Percentiles rank a stretch among this genome's conserved stretches.
These are phyloP conservation scores for Yamadazyma membranifaciens DNA, from an alignment of 1,139 yeast genomes.

Conservation along the genomic window DNA sequence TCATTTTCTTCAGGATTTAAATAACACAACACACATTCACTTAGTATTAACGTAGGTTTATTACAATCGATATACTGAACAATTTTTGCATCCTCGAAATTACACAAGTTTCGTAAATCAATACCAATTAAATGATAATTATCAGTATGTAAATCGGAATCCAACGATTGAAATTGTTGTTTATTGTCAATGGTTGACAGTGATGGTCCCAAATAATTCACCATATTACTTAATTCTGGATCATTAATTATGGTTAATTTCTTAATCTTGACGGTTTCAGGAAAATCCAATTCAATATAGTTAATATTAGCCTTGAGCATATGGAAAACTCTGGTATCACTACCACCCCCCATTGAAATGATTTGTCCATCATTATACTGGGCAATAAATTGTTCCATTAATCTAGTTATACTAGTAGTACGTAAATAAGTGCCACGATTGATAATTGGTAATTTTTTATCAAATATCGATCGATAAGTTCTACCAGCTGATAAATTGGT, in stretches of 20 bases:
- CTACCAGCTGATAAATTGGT: slow-evolving; percentile 41
- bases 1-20: slow-evolving; percentile 58
- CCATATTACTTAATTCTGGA: slow-evolving; percentile 18
- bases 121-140: slow-evolving; percentile 54
- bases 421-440: slow-evolving; percentile 81
- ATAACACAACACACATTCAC: slow-evolving; percentile 92
- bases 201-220: slow-evolving; percentile 14
- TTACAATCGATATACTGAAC: slow-evolving; percentile 25
- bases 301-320: slow-evolving; percentile 28
- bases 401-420: slow-evolving; percentile 56
- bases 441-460: slow-evolving; percentile 72
- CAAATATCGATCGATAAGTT: slow-evolving; percentile 39
- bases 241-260: slow-evolving; percentile 47
- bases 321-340: slow-evolving; percentile 78
- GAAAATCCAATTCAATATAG: slow-evolving; percentile 78
- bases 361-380: slow-evolving; percentile 50
- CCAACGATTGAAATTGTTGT: slow-evolving; percentile 24
- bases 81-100: not conserved
- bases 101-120: slow-evolving; percentile 47
- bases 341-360: slow-evolving; percentile 90
- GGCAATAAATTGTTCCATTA: slow-evolving; percentile 50
- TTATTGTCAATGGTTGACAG: slow-evolving; percentile 13
- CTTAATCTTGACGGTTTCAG: slow-evolving; percentile 60
- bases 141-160: slow-evolving; percentile 36
- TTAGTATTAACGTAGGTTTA: slow-evolving; percentile 68